These are phyloP conservation scores for Pseudocercospora eumusae DNA, from an alignment of 2,329 filamentous ascomycete species.

Conservation along the genomic window DNA sequence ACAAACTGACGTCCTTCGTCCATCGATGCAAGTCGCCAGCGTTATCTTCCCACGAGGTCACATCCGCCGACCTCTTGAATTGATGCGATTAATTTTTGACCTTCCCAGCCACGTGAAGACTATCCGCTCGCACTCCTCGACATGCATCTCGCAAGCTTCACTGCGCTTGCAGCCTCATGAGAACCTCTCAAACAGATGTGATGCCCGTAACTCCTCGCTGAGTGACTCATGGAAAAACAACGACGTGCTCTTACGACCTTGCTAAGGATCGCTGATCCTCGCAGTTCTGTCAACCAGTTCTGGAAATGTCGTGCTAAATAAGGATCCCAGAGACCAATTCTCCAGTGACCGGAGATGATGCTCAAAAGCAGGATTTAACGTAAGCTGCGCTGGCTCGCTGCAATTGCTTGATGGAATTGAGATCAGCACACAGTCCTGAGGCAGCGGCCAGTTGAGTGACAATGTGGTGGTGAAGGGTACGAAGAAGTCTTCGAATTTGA, in stretches of 20 bases:
- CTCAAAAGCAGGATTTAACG: slow-evolving; percentile 87
- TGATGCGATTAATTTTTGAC: not conserved
- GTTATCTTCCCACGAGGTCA: not conserved
- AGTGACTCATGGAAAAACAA: not conserved
- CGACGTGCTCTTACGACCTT: not conserved
- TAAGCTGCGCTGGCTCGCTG: slow-evolving; percentile 54
- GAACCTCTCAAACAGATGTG: not conserved
- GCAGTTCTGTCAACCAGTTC: slow-evolving; percentile 36
- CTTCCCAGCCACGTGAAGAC: not conserved
- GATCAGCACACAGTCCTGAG: slow-evolving; percentile 67
- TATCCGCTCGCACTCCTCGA: not conserved
- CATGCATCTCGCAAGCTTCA: not conserved
- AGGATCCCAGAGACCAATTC: slow-evolving; percentile 78
- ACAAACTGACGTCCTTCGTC: not conserved
- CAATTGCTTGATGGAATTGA: slow-evolving; percentile 29
- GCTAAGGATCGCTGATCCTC: slow-evolving; percentile 30
- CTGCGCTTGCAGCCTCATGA: not conserved
- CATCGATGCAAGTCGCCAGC: not conserved
- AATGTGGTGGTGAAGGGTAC: slow-evolving; percentile 76
- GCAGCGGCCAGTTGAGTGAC: slow-evolving; percentile 81
- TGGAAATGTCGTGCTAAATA: slow-evolving; percentile 36
- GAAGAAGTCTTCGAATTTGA: slow-evolving; percentile 76
- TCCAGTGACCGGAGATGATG: slow-evolving; percentile 70
- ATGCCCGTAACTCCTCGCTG: slow-evolving; percentile 5
- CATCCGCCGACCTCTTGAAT: not conserved